These are phyloP conservation scores for Fraxinus floribunda DNA, from an alignment of 305 asterid species.

Conservation along the genomic window DNA sequence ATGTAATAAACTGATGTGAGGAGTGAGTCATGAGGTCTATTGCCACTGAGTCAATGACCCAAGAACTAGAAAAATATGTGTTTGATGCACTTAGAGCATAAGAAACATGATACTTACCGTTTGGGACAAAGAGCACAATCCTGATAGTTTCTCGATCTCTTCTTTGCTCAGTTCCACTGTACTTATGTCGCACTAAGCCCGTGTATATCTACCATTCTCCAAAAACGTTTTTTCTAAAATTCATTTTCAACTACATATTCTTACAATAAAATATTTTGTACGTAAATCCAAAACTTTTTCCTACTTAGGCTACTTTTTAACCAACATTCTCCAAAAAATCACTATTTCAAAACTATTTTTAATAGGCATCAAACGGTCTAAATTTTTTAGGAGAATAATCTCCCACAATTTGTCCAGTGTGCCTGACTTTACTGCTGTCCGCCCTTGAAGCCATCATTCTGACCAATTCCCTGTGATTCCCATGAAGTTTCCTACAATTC, in stretches of 20 bases:
- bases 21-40: conserved; percentile 2
- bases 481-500: neutral
- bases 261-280: no score
- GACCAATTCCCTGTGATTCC: neutral
- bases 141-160: neutral
- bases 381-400: neutral
- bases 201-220: no score
- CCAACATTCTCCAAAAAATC: no score
- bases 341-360: no score
- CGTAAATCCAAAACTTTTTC: no score
- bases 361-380: no score
- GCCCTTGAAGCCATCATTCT: neutral
- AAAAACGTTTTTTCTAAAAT: no score
- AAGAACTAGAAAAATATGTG: neutral
- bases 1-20: neutral
- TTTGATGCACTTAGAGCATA: neutral
- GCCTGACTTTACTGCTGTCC: neutral
- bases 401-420: neutral
- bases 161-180: neutral
- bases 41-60: neutral
- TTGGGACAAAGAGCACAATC: neutral
- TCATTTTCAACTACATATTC: no score
- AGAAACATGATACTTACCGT: neutral
- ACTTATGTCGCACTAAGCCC: neutral
- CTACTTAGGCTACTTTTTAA: no score